These are phyloP conservation scores for Candolleomyces aberdarensis DNA, from an alignment of 768 basidiomycete species.

Conservation along the genomic window DNA sequence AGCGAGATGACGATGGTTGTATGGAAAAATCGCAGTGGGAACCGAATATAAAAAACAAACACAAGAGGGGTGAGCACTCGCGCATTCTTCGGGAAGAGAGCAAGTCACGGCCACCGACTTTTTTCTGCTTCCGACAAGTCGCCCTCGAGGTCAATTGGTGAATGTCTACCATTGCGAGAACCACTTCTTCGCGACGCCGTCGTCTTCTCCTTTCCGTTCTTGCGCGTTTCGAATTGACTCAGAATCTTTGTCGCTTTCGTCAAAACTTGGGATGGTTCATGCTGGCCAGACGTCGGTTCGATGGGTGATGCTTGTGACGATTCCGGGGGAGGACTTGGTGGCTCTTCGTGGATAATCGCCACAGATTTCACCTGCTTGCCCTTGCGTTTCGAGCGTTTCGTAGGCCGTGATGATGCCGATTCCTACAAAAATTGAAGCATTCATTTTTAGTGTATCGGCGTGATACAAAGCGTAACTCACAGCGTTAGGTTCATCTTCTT, in stretches of 20 bases:
- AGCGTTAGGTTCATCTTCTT: constrained; percentile 19
- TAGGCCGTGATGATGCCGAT: constrained; percentile 28
- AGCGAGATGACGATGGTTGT: not conserved
- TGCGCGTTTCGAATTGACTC: not conserved
- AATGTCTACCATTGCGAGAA: not conserved
- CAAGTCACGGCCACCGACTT: constrained; percentile 5
- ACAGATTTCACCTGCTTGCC: constrained; percentile 41
- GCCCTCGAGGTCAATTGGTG: not conserved
- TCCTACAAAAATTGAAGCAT: constrained; percentile 21
- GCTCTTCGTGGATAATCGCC: constrained; percentile 35
- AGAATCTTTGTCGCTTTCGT: not conserved
- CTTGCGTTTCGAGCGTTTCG: constrained; percentile 36
- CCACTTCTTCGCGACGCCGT: not conserved
- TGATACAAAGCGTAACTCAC: constrained; percentile 12
- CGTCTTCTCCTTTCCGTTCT: not conserved
- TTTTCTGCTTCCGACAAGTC: constrained; percentile 1
- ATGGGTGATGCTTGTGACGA: constrained; percentile 13
- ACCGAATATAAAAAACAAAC: not conserved
- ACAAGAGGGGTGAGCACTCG: constrained; percentile 1
- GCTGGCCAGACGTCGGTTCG: not conserved
- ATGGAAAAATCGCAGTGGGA: not conserved
- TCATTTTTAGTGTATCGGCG: not conserved
- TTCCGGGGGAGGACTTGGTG: constrained; percentile 24
- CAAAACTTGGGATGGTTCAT: not conserved
- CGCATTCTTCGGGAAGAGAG: not conserved